Conservation (phyloP, 345 rosid genomes). For the Hirschfeldia incana region DNA sequence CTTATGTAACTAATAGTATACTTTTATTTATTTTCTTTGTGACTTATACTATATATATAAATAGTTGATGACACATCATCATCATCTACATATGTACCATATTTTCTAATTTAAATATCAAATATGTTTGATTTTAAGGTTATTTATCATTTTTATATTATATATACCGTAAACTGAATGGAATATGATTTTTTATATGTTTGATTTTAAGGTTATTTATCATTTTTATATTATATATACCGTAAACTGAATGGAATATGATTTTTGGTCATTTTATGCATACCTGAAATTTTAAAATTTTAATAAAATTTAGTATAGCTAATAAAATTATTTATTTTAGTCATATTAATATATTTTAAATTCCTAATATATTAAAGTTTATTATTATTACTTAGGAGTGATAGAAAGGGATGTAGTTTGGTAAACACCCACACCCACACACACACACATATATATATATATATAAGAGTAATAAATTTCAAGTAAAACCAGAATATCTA, state of each 20-base stretch:
- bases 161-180: neutral
- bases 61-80: neutral
- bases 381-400: no score
- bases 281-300: no score
- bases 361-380: no score
- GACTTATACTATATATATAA: neutral
- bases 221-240: neutral
- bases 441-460: no score
- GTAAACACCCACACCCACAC: no score
- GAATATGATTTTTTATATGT: neutral
- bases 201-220: neutral
- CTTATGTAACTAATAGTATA: neutral
- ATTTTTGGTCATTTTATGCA: neutral
- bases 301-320: no score
- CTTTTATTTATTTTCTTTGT: neutral
- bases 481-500: no score
- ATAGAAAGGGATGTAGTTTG: no score
- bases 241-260: neutral
- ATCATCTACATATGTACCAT: neutral
- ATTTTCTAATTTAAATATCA: neutral
- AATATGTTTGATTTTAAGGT: neutral
- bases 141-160: neutral
- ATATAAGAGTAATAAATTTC: neutral
- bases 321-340: no score
- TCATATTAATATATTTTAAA: no score